Conservation (phyloP, 2,329 filamentous ascomycete genomes). For the Fusarium pseudoanthophilum region DNA sequence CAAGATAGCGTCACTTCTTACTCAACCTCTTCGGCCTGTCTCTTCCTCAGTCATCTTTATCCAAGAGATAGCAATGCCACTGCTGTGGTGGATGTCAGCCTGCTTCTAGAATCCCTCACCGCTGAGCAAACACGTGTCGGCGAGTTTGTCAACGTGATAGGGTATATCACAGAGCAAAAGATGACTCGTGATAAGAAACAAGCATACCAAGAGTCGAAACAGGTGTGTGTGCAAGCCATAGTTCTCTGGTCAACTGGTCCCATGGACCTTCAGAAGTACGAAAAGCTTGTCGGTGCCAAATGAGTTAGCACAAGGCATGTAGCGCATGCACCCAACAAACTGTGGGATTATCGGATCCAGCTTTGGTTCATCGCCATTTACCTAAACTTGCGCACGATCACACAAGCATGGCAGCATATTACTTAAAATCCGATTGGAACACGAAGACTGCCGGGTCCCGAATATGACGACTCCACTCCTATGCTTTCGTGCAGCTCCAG, state of each 20-base stretch:
- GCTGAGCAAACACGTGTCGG: constrained; percentile 74
- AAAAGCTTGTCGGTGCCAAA: constrained; percentile 60
- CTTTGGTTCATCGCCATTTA: neutral
- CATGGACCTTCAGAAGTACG: constrained; percentile 77
- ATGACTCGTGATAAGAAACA: constrained; percentile 10
- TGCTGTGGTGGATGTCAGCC: constrained; percentile 75
- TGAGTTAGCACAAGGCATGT: neutral
- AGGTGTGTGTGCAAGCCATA: constrained; percentile 74
- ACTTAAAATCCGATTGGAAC: constrained; percentile 41
- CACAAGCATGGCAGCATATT: constrained; percentile 32
- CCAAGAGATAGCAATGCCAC: constrained; percentile 58
- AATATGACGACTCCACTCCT: constrained; percentile 39
- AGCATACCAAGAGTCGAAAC: constrained; percentile 22
- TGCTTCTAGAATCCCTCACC: constrained; percentile 74
- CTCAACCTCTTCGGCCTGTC: constrained; percentile 63
- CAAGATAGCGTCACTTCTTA: constrained; percentile 61
- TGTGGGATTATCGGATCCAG: constrained; percentile 8
- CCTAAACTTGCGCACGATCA: constrained; percentile 6
- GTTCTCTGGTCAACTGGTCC: constrained; percentile 81
- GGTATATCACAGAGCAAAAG: constrained; percentile 69
- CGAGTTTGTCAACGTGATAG: constrained; percentile 90
- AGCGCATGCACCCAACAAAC: neutral
- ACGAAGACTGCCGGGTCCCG: constrained; percentile 36
- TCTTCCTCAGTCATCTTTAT: constrained; percentile 76
- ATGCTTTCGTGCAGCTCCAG: constrained; percentile 34